Evolutionary conservation across 768 basidiomycete species (phyloP), one percentile per base, ranked within the genome.

Genomic region (Tephrocybe sp.): DNA sequence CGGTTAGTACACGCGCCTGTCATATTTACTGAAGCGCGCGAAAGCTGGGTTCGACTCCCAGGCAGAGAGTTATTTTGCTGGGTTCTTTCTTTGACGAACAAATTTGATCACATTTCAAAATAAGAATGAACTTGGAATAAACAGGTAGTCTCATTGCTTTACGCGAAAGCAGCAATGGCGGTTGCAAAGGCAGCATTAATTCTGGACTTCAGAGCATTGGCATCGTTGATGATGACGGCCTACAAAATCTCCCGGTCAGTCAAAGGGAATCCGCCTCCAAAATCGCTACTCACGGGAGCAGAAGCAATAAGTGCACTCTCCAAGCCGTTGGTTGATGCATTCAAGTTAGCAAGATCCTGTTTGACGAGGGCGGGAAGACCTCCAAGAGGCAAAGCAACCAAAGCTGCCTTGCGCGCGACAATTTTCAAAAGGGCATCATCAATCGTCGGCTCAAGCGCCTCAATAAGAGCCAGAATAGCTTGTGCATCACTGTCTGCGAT

Each of bases 361-460:
- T 58, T 51, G 32, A 72, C 58, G 25, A 73, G 56, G 17, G 65
- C 64, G 15, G 67, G 53, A 34, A 67, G 32, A 14, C 65, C 66
- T 39, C 61, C 63, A 39, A 71, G 56, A 38, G 68, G 65, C 20
- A 69, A 50, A 15, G 58, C 64, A 38, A 37, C 17, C 42, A 73
- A 67, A 3, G 57, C 60, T 15, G 66, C 48, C 45, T 65, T 56
- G 53, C 68, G 65, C 11, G 46, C 42, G 4, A 64, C 59, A 30
- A 71, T 61, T 3, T 26, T 50, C 1, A 18, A 36, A 24, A 68
- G 49, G 0, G 64, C 59, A 39, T 66, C 44, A 1, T 58, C 26
- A 40, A 71, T 66, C 32, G 49, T 62, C 7, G 70, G 70, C 26
- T 57, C 51, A 30, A 71, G 48, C 10, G 50, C 62, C n/a, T 57